Percentiles rank a stretch among this genome's conserved stretches.
Evolutionary conservation across 108 stramenopile species (phyloP).

Genomic region (Nitzschia sp.): DNA sequence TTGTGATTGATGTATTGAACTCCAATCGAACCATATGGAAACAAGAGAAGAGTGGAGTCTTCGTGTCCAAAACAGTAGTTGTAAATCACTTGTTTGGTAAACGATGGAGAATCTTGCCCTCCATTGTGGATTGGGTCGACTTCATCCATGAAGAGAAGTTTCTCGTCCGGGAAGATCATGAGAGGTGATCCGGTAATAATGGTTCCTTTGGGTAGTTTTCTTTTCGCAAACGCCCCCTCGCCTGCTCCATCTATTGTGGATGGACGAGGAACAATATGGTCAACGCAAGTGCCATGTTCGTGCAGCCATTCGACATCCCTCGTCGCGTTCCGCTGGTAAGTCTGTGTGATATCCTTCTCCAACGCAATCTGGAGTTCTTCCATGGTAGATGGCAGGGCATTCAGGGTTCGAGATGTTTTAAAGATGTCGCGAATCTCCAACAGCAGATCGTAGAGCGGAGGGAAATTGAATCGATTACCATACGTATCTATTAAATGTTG

Average conservation of each 20-base stretch:
- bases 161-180: slow-evolving; percentile 28
- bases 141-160: slow-evolving; percentile 8
- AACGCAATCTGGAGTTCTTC: not conserved
- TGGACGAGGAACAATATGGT: slow-evolving; percentile 37
- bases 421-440: slow-evolving; percentile 1
- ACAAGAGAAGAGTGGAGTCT: slow-evolving; percentile 52
- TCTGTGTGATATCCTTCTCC: not conserved
- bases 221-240: slow-evolving; percentile 68
- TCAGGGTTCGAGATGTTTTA: not conserved
- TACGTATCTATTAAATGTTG: not conserved
- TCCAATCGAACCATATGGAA: slow-evolving; percentile 57
- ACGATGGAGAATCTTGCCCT: slow-evolving; percentile 20
- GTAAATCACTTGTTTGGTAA: slow-evolving; percentile 44
- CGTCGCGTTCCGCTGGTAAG: slow-evolving; percentile 17
- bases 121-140: not conserved
- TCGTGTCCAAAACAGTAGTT: slow-evolving; percentile 82
- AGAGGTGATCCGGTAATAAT: slow-evolving; percentile 60
- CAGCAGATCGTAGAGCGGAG: slow-evolving; percentile 6
- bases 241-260: slow-evolving; percentile 60
- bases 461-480: not conserved
- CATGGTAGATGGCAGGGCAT: not conserved
- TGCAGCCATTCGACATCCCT: slow-evolving; percentile 38
- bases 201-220: slow-evolving; percentile 20
- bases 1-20: slow-evolving; percentile 68
- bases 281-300: slow-evolving; percentile 24